Evolutionary conservation across 2,329 filamentous ascomycete species (phyloP), one percentile per base, ranked within the genome.

Genomic region (Ophioceras dolichostomum): DNA sequence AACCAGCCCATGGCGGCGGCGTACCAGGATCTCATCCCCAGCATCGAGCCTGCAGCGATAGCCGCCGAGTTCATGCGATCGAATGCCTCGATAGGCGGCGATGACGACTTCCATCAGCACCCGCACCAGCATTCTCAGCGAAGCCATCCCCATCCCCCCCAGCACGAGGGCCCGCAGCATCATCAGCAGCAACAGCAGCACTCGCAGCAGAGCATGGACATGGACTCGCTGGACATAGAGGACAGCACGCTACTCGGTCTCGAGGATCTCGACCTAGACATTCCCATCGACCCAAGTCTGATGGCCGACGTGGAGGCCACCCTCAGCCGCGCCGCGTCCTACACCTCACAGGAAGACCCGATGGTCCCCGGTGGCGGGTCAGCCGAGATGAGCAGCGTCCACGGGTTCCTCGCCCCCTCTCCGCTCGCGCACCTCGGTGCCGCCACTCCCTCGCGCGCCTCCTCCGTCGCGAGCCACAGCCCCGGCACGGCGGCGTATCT

Each of bases 311-410:
- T 35, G 16, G 34, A 39, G 10, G 18, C 5, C 21, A 26, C 10
- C 21, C 26, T 37, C 14, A 32, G 16, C 21, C 32, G 40, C 24
- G 36, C 39, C 12, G 32, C 17, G 14, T 45, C 44, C 2, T 37
- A 33, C 10, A 35, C 29, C 14, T 41, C 44, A 7, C 8, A 12
- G 7, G 22, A 26, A 7, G 22, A 26, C 22, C 7, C 10, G 12
- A 17, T 12, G 10, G 37, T 17, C 27, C 30, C 13, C 5, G 17
- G 20, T 20, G 18, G 10, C 18, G 19, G 12, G 13, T 5, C 33
- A 12, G 22, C 19, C 29, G 35, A 37, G 18, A 19, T 39, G n/a
- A 27, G 34, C 8, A n/a, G n/a, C n/a, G n/a, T n/a, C n/a, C n/a
- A n/a, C n/a, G 19, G 28, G 16, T 38, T 43, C 30, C 36, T 37